These are phyloP conservation scores for Bidens hawaiensis DNA, from an alignment of 140 eudicot species.

Conservation along the genomic window DNA sequence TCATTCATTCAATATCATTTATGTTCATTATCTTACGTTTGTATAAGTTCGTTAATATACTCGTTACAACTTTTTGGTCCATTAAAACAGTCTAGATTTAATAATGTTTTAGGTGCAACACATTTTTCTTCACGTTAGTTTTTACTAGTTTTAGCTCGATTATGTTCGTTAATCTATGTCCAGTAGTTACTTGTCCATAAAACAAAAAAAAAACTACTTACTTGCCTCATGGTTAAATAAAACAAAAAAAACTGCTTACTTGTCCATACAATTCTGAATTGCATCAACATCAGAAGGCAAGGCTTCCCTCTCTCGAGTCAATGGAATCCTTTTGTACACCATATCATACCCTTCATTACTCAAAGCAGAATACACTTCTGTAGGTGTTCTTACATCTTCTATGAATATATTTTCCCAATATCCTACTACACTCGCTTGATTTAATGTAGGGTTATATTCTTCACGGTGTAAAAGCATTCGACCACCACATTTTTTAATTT, in stretches of 20 bases:
- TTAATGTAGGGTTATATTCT: constrained; percentile 67
- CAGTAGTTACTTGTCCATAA: too few relatives aligned
- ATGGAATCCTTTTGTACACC: constrained; percentile 70
- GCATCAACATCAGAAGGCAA: constrained; percentile 89
- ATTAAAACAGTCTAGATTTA: too few relatives aligned
- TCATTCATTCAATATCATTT: too few relatives aligned
- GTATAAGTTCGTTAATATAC: too few relatives aligned
- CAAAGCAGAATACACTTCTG: constrained; percentile 73
- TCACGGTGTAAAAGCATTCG: constrained; percentile 99
- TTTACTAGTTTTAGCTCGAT: too few relatives aligned
- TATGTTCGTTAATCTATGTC: too few relatives aligned
- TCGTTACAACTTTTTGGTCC: too few relatives aligned
- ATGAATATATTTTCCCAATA: constrained; percentile 92
- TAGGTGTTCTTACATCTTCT: constrained; percentile 84
- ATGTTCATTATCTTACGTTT: too few relatives aligned
- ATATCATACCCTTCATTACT: constrained; percentile 59
- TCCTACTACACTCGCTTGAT: constrained; percentile 79
- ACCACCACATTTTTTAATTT: constrained; percentile 74
- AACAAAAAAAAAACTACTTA: too few relatives aligned
- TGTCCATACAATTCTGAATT: constrained; percentile 70
- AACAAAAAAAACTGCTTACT: constrained; percentile 50
- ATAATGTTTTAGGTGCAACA: too few relatives aligned
- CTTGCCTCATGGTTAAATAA: neutral
- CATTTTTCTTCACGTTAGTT: too few relatives aligned
- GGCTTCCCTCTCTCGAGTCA: constrained; percentile 94